Evolutionary conservation across 176 grass and related monocot genomes (phyloP).

Genomic region (Chrysopogon serrulatus): DNA sequence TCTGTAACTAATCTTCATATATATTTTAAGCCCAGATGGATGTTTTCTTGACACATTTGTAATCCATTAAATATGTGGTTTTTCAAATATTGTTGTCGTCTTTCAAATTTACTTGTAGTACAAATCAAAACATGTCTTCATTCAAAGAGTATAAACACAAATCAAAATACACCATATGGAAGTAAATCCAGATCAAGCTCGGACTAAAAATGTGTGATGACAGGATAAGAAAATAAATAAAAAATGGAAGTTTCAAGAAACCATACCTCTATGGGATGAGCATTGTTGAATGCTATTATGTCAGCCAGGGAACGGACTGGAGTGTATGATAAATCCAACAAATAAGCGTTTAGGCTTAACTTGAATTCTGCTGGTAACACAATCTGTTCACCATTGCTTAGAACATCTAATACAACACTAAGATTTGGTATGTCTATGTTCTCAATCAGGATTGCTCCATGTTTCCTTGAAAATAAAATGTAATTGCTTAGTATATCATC

Average conservation of each 20-base stretch:
- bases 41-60: too few species aligned
- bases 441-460: constrained; percentile 42
- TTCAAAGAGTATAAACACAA: too few species aligned
- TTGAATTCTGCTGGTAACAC: constrained; percentile 58
- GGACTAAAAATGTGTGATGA: background rate
- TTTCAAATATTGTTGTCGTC: too few species aligned
- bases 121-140: too few species aligned
- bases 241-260: background rate
- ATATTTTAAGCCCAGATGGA: too few species aligned
- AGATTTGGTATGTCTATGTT: constrained; percentile 51
- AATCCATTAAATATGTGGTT: too few species aligned
- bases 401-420: background rate
- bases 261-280: constrained; percentile 32
- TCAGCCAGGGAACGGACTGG: constrained; percentile 59
- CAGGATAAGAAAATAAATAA: background rate
- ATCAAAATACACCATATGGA: too few species aligned
- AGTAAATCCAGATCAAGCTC: too few species aligned
- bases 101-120: too few species aligned
- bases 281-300: constrained; percentile 59
- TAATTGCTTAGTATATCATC: background rate
- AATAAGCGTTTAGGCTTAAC: constrained; percentile 37
- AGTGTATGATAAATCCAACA: constrained; percentile 35
- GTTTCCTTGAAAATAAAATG: constrained; percentile 21
- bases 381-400: constrained; percentile 42
- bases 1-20: too few species aligned